A percentile compares a stretch with the other conserved stretches of the same genome.
Evolutionary conservation across 495 filamentous ascomycete species (phyloP).

Genomic region (Lasiosphaeris hirsuta): DNA sequence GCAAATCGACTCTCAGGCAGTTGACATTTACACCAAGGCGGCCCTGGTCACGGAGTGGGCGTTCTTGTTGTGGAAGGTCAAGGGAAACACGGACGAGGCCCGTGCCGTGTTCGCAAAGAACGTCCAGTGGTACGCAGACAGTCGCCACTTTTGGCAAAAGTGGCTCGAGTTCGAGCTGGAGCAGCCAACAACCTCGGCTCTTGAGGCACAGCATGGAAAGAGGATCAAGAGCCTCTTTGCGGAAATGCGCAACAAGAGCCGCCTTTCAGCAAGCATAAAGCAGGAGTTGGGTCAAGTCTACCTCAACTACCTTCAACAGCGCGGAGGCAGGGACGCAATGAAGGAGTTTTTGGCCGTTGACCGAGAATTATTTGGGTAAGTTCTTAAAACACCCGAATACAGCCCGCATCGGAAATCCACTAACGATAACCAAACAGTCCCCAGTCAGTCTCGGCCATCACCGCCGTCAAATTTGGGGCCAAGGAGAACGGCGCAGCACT

Average conservation of each 20-base stretch:
- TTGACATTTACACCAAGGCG: constrained; percentile 78
- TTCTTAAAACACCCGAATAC: constrained; percentile 14
- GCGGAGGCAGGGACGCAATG: constrained; percentile 76
- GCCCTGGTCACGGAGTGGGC: constrained; percentile 90
- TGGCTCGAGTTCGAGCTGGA: constrained; percentile 88
- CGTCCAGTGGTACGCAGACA: constrained; percentile 80
- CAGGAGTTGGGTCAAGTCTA: constrained; percentile 78
- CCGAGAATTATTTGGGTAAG: constrained; percentile 79
- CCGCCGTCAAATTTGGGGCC: constrained; percentile 32
- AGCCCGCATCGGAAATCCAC: not conserved
- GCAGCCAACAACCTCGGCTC: constrained; percentile 68
- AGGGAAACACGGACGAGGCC: constrained; percentile 80
- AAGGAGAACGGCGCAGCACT: constrained; percentile 60
- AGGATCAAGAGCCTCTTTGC: constrained; percentile 79
- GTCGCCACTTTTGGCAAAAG: constrained; percentile 85
- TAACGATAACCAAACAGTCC: constrained; percentile 35
- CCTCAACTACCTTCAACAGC: constrained; percentile 78
- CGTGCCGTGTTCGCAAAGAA: constrained; percentile 81
- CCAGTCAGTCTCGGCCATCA: constrained; percentile 45
- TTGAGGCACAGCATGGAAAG: constrained; percentile 63
- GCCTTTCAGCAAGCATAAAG: constrained; percentile 61
- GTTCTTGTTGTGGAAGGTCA: constrained; percentile 82
- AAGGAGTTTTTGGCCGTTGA: constrained; percentile 85
- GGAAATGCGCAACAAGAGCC: constrained; percentile 71
- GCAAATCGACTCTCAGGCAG: constrained; percentile 68